phyloP scores from a whole-genome alignment of 2,329 filamentous ascomycete species.

The Aspergillus luchuensis region DNA sequence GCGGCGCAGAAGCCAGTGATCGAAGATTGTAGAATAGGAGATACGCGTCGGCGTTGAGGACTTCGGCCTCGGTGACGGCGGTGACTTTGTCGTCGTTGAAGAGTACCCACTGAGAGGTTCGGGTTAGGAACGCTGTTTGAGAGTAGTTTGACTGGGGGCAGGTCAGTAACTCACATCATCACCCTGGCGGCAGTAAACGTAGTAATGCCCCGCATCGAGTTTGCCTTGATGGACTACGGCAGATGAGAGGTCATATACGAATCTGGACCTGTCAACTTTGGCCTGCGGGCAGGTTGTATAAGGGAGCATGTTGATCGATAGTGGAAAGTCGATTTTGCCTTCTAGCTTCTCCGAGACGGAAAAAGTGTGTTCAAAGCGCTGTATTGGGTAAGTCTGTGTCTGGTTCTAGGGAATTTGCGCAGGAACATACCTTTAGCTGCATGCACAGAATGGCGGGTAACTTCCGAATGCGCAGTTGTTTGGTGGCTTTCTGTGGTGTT shows the following conservation, averaged over 20 bases:
- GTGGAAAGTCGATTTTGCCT: conserved; percentile 79
- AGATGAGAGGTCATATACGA: conserved; percentile 82
- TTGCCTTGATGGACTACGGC: conserved; percentile 93
- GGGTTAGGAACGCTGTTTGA: conserved; percentile 1
- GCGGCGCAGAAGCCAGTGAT: conserved; percentile 25
- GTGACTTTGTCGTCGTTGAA: conserved; percentile 96
- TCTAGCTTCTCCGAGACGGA: conserved; percentile 82
- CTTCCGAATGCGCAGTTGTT: conserved; percentile 80
- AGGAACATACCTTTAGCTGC: conserved; percentile 73
- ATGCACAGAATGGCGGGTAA: conserved; percentile 88
- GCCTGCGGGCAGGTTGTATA: conserved; percentile 70
- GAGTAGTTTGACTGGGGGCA: neutral
- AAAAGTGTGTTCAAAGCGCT: conserved; percentile 76
- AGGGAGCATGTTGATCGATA: conserved; percentile 85
- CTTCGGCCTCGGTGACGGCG: conserved; percentile 77
- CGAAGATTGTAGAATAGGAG: conserved; percentile 74
- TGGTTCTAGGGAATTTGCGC: neutral
- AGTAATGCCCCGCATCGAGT: conserved; percentile 89
- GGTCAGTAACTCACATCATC: conserved; percentile 58
- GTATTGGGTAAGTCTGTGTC: conserved; percentile 11
- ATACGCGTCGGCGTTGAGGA: conserved; percentile 83
- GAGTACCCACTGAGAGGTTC: conserved; percentile 73
- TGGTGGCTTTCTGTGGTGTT: conserved; percentile 72
- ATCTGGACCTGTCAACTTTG: conserved; percentile 51
- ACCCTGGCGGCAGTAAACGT: conserved; percentile 81